Percentiles rank a stretch among this genome's conserved stretches.
These are phyloP conservation scores for Biscutella auriculata DNA, from an alignment of 441 rosid species.

Conservation along the genomic window DNA sequence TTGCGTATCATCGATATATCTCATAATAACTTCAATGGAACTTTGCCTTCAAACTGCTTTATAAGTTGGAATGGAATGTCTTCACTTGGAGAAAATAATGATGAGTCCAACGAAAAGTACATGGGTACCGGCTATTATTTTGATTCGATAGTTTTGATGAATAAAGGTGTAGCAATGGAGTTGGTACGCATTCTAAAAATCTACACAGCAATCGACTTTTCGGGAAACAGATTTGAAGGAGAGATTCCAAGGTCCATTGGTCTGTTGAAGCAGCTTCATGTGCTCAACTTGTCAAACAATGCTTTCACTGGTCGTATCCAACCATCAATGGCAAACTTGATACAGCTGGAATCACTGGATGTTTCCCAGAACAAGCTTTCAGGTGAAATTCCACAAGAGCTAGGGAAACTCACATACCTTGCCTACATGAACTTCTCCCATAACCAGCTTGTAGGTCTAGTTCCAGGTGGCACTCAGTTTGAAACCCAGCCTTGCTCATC, in stretches of 20 bases:
- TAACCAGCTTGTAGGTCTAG: slow-evolving; percentile 1
- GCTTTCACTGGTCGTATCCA: not conserved
- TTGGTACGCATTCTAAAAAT: not conserved
- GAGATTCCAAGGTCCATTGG: not conserved
- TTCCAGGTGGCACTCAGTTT: slow-evolving; percentile 12
- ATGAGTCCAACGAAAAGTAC: not conserved
- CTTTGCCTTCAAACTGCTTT: slow-evolving; percentile 9
- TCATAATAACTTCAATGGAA: not conserved
- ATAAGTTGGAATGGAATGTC: slow-evolving; percentile 26
- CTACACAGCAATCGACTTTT: not conserved
- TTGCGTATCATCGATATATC: slow-evolving; percentile 49
- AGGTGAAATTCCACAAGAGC: too few relatives aligned
- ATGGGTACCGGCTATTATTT: not conserved
- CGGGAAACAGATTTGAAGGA: too few relatives aligned
- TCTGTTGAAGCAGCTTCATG: not conserved
- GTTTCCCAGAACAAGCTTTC: too few relatives aligned
- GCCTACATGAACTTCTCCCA: slow-evolving; percentile 17
- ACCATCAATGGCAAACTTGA: not conserved
- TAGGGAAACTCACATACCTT: not conserved
- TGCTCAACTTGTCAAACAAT: slow-evolving; percentile 18
- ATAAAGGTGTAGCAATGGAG: slow-evolving; percentile 5
- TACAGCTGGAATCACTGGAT: too few relatives aligned
- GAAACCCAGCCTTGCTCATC: not conserved
- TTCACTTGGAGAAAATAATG: not conserved
- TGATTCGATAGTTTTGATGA: not conserved